phyloP scores from a whole-genome alignment of 176 grass and related monocot genomes.

The Ensete ventricosum region DNA sequence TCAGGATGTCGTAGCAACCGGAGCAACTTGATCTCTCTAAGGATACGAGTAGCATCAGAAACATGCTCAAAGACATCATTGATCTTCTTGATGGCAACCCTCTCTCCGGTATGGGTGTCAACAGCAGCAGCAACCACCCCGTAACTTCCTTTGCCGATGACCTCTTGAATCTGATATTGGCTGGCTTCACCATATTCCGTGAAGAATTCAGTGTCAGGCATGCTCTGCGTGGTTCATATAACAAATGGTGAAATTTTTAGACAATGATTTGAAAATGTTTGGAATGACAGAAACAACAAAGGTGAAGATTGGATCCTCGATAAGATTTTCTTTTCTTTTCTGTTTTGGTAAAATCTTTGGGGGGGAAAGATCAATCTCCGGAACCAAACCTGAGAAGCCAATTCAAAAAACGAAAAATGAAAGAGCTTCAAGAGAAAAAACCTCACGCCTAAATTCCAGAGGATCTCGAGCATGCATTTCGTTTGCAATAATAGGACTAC shows the following conservation, averaged over 20 bases:
- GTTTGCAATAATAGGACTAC: neutral
- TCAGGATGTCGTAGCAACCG: slow-evolving; percentile 2
- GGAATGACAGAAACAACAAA: neutral
- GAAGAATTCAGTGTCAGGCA: slow-evolving; percentile 3
- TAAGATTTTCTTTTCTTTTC: neutral
- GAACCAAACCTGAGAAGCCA: neutral
- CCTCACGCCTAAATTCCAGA: neutral
- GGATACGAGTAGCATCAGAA: slow-evolving; percentile 16
- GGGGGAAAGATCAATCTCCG: neutral
- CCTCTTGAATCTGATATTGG: slow-evolving; percentile 11
- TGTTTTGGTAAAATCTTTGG: neutral
- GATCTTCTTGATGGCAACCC: slow-evolving; percentile 10
- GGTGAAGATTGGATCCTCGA: neutral
- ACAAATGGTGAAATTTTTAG: neutral
- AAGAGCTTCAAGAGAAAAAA: neutral
- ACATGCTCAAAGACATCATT: slow-evolving; percentile 15
- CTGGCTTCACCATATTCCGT: slow-evolving; percentile 11
- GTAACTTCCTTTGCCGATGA: slow-evolving; percentile 10
- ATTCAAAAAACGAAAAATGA: neutral
- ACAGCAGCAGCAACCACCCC: neutral
- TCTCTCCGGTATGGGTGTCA: slow-evolving; percentile 11
- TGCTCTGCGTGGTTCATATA: neutral
- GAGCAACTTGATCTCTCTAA: slow-evolving; percentile 16
- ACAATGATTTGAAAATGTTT: neutral
- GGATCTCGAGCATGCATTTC: neutral